Conservation (phyloP, 2,329 filamentous ascomycete genomes). For the Myriangium duriaei region DNA sequence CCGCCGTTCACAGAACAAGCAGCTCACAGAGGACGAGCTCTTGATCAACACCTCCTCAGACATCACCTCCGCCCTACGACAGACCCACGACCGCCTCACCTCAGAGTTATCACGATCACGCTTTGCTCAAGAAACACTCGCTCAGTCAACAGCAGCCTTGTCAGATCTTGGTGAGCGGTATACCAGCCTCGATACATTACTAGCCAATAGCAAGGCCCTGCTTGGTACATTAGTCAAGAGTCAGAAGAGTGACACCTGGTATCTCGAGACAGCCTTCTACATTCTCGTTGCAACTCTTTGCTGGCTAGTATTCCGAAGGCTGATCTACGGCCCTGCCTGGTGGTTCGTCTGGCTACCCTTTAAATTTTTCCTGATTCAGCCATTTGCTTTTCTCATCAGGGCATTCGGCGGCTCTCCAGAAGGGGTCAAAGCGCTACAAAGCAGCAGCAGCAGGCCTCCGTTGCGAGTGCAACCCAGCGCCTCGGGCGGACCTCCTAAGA, state of each 20-base stretch:
- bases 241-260: constrained; percentile 97
- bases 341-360: constrained; percentile 73
- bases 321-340: constrained; percentile 81
- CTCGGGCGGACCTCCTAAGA: constrained; percentile 23
- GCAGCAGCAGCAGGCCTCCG: constrained; percentile 15
- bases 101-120: constrained; percentile 73
- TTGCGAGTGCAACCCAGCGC: constrained; percentile 36
- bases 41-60: constrained; percentile 64
- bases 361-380: constrained; percentile 13
- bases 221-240: constrained; percentile 69
- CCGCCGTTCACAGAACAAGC: constrained; percentile 26
- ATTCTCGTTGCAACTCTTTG: constrained; percentile 62
- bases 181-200: constrained; percentile 61
- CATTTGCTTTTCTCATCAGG: constrained; percentile 8
- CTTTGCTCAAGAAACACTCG: constrained; percentile 80
- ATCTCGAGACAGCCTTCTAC: constrained; percentile 80
- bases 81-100: constrained; percentile 78
- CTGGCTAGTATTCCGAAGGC: constrained; percentile 76
- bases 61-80: constrained; percentile 70
- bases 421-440: constrained; percentile 3
- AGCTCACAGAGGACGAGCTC: constrained; percentile 57
- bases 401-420: constrained; percentile 2
- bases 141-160: constrained; percentile 73
- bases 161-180: constrained; percentile 71
- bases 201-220: constrained; percentile 61